phyloP scores from a whole-genome alignment of 768 basidiomycete genomes.

The Hemileccinum impolitum region DNA sequence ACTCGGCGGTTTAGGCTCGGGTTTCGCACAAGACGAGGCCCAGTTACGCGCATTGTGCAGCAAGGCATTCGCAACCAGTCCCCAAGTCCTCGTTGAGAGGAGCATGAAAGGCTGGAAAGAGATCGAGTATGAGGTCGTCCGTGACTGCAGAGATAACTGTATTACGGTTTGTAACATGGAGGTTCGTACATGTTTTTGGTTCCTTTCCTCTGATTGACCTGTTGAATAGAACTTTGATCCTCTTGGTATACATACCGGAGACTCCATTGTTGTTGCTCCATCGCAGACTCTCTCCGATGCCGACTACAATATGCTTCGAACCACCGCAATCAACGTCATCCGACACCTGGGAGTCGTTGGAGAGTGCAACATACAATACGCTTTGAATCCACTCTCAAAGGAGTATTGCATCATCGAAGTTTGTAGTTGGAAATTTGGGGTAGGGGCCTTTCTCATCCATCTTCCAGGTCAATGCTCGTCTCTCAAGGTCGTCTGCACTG shows the following conservation, averaged over 20 bases:
- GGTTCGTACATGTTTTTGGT: constrained; percentile 47
- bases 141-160: constrained; percentile 97
- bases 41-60: constrained; percentile 85
- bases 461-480: constrained; percentile 83
- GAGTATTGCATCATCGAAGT: constrained; percentile 99
- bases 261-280: constrained; percentile 97
- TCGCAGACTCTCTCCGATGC: constrained; percentile 98
- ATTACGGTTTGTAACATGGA: constrained; percentile 99
- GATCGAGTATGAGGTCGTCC: constrained; percentile 98
- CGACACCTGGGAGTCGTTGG: constrained; percentile 97
- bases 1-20: constrained; percentile 91
- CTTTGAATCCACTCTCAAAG: constrained; percentile 89
- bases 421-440: constrained; percentile 12
- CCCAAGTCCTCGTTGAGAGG: constrained; percentile 98
- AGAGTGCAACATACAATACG: constrained; percentile 99
- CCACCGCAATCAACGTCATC: constrained; percentile 97
- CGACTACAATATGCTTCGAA: constrained; percentile 99
- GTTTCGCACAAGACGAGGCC: constrained; percentile 93
- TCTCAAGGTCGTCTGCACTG: constrained; percentile 94
- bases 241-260: constrained; percentile 96
- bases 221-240: constrained; percentile 90
- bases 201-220: not conserved
- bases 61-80: constrained; percentile 96
- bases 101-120: constrained; percentile 99
- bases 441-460: constrained; percentile 3